Percentiles rank a stretch among this genome's conserved stretches.
phyloP scores from a whole-genome alignment of 176 grass and related monocot genomes.

The Paspalum vaginatum region DNA sequence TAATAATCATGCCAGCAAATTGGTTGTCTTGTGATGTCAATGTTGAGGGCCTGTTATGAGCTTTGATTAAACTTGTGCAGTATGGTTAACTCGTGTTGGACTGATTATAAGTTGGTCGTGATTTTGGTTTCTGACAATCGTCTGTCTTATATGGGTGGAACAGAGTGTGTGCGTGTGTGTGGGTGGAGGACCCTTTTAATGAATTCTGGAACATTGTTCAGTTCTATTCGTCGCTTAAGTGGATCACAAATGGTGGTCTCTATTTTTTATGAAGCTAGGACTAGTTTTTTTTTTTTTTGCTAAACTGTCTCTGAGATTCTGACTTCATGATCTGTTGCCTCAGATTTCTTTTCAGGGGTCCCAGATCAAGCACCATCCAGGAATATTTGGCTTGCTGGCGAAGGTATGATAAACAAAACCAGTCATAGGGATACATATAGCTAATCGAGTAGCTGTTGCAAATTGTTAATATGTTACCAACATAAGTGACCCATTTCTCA shows the following conservation, averaged over 20 bases:
- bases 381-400: conserved; percentile 69
- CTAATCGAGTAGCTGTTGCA: conserved; percentile 23
- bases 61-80: background rate
- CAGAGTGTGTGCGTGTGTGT: background rate
- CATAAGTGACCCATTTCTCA: conserved; percentile 13
- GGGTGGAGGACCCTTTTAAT: no score
- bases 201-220: conserved; percentile 4
- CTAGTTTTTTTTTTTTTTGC: conserved; percentile 4
- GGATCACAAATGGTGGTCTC: conserved; percentile 2
- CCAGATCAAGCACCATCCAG: conserved; percentile 55
- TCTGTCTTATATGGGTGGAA: conserved; percentile 16
- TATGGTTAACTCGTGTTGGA: conserved; percentile 10
- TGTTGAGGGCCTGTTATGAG: conserved; percentile 2
- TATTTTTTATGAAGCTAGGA: conserved; percentile 34
- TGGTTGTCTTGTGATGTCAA: background rate
- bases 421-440: conserved; percentile 16
- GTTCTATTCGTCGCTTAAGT: conserved; percentile 19
- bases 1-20: conserved; percentile 9
- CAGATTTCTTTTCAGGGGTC: conserved; percentile 75
- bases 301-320: conserved; percentile 40
- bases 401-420: conserved; percentile 67
- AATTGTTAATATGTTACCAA: conserved; percentile 28
- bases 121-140: conserved; percentile 30
- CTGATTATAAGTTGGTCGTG: background rate
- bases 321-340: conserved; percentile 30